Evolutionary conservation across 2,329 filamentous ascomycete genomes (phyloP).

Genomic region (Sporothrix inflata): DNA sequence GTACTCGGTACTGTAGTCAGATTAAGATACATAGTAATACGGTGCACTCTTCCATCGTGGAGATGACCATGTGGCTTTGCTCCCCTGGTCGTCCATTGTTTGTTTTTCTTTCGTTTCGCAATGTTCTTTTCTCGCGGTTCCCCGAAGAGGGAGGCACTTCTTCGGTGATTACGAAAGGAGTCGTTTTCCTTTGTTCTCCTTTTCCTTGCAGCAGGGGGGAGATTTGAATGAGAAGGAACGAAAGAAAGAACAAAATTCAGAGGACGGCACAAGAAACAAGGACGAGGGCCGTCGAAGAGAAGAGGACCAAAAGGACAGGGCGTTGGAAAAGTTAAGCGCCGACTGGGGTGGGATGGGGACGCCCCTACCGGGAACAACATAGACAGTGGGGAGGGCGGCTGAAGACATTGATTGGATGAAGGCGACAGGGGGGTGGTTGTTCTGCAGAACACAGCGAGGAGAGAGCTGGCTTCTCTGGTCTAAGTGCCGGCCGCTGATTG

Average conservation of each 20-base stretch:
- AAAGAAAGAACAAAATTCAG: not conserved
- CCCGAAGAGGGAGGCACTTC: slow-evolving; percentile 12
- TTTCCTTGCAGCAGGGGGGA: not conserved
- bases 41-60: not conserved
- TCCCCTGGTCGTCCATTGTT: not conserved
- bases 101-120: slow-evolving; percentile 6
- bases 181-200: not conserved
- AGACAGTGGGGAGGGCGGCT: not conserved
- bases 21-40: too few relatives aligned
- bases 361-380: not conserved
- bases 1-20: too few relatives aligned
- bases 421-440: not conserved
- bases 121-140: not conserved
- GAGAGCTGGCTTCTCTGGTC: slow-evolving; percentile 21
- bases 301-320: not conserved
- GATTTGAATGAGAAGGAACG: not conserved
- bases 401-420: not conserved
- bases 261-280: not conserved
- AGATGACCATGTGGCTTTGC: slow-evolving; percentile 6
- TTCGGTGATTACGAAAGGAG: slow-evolving; percentile 12
- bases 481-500: slow-evolving; percentile 27
- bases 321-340: slow-evolving; percentile 21
- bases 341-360: not conserved
- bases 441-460: slow-evolving; percentile 11
- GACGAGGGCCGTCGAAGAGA: slow-evolving; percentile 8